Evolutionary conservation across 441 rosid genomes (phyloP), one percentile per base, ranked within the genome.

Genomic region (Arabidopsis hybrid): DNA sequence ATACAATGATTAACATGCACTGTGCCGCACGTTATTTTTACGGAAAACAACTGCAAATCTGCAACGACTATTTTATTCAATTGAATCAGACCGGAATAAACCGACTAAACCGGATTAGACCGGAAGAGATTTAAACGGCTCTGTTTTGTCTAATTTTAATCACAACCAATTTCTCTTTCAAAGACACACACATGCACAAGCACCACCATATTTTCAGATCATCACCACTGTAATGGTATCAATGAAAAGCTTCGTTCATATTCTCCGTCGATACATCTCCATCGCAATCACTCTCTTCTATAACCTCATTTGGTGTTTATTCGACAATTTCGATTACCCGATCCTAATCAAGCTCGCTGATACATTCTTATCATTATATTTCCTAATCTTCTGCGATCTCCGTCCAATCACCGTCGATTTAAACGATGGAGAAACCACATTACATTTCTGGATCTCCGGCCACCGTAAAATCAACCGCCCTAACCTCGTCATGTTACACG

Each of bases 391-490:
- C 7, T 86, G 87, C 47, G 78, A 82, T 42, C 93, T 91, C 53
- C 78, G 85, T 0, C 83, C 95, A 1, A 45, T 83, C 31, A 73
- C 85, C 43, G 60, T 89, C 26, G 90, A 91, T 76, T 18, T 86
- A 49, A 85, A 88, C 58, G 82, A 80, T 32, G 77, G 74, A 29
- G 70, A 83, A 32, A 85, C 91, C 82, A 88, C 89, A 53, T 49
- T 88, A 1, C 90, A 85, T 74, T 85, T 88, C 70, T 89, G 93
- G 89, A 65, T 75, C 60, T 66, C 92, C 69, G 70, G 67, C 9
- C 88, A 82, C 80, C 79, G 90, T 0, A 80, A 65, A 31, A 67
- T 68, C 66, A 16, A 59, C 8, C 74, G 68, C 9, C 89, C 87
- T 0, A 71, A 77, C 14, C 85, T 91, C 43, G 83, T 89, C 49